Conservation (phyloP, 768 basidiomycete genomes). For the Russula griseocarnosa region DNA sequence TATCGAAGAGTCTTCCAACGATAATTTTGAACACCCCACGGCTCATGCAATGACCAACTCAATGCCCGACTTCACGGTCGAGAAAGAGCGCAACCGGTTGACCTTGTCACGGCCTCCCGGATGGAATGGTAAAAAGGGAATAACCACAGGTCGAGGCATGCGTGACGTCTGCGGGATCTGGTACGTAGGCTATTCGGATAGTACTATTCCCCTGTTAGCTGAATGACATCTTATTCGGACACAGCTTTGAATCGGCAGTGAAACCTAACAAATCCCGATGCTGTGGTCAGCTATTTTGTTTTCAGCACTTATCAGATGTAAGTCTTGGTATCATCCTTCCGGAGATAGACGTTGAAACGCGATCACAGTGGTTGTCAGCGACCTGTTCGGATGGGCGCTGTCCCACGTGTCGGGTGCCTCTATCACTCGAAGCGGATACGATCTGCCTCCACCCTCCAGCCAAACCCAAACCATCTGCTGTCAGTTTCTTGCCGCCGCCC, state of each 20-base stretch:
- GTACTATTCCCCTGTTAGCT: background rate
- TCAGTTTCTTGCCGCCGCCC: slow-evolving; percentile 7
- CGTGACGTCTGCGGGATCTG: slow-evolving; percentile 29
- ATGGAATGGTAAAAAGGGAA: slow-evolving; percentile 28
- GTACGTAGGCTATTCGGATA: slow-evolving; percentile 19
- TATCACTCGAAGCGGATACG: slow-evolving; percentile 26
- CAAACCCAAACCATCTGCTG: slow-evolving; percentile 2
- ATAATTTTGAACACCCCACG: slow-evolving; percentile 1
- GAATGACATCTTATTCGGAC: slow-evolving; percentile 18
- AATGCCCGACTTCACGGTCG: slow-evolving; percentile 5
- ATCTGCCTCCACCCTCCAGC: slow-evolving; percentile 26
- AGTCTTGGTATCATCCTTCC: background rate
- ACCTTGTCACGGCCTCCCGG: slow-evolving; percentile 8
- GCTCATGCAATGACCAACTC: background rate
- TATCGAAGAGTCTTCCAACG: slow-evolving; percentile 17
- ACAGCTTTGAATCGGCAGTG: slow-evolving; percentile 27
- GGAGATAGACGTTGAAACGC: background rate
- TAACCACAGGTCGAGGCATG: slow-evolving; percentile 16
- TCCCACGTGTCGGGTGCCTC: slow-evolving; percentile 27
- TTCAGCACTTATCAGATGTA: slow-evolving; percentile 29
- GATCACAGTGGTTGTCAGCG: slow-evolving; percentile 24
- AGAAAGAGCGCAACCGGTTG: background rate
- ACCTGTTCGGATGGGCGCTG: slow-evolving; percentile 27
- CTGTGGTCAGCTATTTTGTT: slow-evolving; percentile 29
- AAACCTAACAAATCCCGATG: slow-evolving; percentile 29